Conservation (phyloP, 169 alveolate species). For the Eimeria falciformis region DNA sequence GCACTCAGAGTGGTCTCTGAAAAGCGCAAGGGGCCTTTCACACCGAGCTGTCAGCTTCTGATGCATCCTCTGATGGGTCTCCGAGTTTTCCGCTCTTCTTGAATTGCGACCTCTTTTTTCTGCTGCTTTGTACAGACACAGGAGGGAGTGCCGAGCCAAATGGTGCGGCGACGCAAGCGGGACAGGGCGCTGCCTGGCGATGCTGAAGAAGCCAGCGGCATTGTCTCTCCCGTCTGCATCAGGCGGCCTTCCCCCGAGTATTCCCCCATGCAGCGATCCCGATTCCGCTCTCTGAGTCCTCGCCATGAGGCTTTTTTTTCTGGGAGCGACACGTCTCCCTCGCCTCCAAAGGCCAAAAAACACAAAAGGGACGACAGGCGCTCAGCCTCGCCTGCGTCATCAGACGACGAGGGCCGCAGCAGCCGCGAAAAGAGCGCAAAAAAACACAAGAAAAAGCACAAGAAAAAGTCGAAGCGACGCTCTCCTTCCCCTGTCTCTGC, state of each 20-base stretch:
- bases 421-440: neutral
- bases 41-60: too few relatives aligned
- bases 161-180: conserved; percentile 30
- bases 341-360: neutral
- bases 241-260: conserved; percentile 35
- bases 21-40: too few relatives aligned
- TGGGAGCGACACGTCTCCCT: too few relatives aligned
- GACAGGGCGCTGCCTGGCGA: neutral
- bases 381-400: neutral
- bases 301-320: too few relatives aligned
- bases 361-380: neutral
- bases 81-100: too few relatives aligned
- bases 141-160: neutral
- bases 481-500: neutral
- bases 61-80: too few relatives aligned
- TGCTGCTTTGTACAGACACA: too few relatives aligned
- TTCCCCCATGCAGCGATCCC: conserved; percentile 28
- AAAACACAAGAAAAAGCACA: neutral
- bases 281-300: too few relatives aligned
- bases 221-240: neutral
- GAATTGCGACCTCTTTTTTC: too few relatives aligned
- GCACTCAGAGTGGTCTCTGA: too few relatives aligned
- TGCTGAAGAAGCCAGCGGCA: neutral
- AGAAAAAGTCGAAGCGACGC: neutral
- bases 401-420: neutral